phyloP scores from a whole-genome alignment of 140 eudicot species.

The Senecio squalidus region DNA sequence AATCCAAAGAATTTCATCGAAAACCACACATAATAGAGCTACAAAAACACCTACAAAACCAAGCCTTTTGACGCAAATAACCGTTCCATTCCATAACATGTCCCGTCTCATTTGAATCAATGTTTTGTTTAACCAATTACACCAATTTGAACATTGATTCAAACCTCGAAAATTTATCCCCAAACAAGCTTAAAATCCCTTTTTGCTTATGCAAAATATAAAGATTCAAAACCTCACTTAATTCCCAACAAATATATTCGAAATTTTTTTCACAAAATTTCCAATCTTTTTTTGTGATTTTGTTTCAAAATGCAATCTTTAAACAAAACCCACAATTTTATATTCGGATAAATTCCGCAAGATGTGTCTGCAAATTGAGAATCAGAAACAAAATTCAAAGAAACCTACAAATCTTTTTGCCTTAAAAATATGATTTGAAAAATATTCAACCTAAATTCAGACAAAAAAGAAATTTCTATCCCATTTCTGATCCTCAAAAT shows the following conservation, averaged over 20 bases:
- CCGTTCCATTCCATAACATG: conserved; percentile 10
- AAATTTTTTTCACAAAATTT: conserved; percentile 12
- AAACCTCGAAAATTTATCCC: conserved; percentile 13
- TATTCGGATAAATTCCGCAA: background rate
- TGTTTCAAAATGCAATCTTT: conserved; percentile 4
- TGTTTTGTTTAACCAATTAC: conserved; percentile 5
- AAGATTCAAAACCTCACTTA: conserved; percentile 33
- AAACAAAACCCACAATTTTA: conserved; percentile 19
- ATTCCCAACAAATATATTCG: conserved; percentile 21
- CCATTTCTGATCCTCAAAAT: conserved; percentile 39
- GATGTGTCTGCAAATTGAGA: conserved; percentile 29
- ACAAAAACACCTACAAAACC: conserved; percentile 30
- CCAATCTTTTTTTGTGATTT: conserved; percentile 6
- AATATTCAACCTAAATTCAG: conserved; percentile 19
- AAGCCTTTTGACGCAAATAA: conserved; percentile 19
- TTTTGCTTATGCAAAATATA: conserved; percentile 13
- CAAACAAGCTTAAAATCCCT: conserved; percentile 9
- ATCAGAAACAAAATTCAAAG: conserved; percentile 23
- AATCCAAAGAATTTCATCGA: conserved; percentile 19
- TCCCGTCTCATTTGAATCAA: conserved; percentile 30
- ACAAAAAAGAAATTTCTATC: conserved; percentile 25
- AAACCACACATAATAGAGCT: conserved; percentile 36
- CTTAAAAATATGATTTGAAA: conserved; percentile 25
- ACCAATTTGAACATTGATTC: conserved; percentile 14
- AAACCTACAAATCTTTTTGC: conserved; percentile 34